Evolutionary conservation across 192 early-diverging fungal species (phyloP), one percentile per base, ranked within the genome.

Genomic region (Podila epigama): DNA sequence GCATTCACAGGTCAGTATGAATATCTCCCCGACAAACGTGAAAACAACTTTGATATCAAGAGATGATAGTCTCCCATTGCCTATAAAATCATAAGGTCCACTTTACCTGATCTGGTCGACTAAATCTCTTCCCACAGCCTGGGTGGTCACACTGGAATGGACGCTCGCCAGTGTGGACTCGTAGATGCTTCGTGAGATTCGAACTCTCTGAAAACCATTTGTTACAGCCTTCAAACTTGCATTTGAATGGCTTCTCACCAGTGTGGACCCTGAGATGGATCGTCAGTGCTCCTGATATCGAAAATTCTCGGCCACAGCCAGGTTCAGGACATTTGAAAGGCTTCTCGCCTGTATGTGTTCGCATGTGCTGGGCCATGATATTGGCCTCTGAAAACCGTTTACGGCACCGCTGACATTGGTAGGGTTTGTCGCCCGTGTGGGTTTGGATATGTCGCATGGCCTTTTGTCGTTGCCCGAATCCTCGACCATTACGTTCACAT

Each of bases 371-470:
- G 52, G 88, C 85, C 92, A 95, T 91, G 55, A 91, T 89, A 58
- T 87, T 88, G 4, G 86, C 79, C 75, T 95, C 94, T 34, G 91
- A 91, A 69, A 96, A 96, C 15, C 91, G 82, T 56, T 84, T 88
- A 16, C 65, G 69, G 63, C 87, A 88, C 48, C 71, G 56, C 39
- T 82, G 81, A 20, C 87, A 88, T 15, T 60, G 51, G 39, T 82
- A 88, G 16, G 87, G 87, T 36, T 81, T 85, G 51, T 87, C 87
- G 4, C 87, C 86, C 13, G 91, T 88, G 63, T 93, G 94, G 33
- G 92, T 94, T 62, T 94, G 93, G 22, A 95, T 90, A 73, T 96
- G 95, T 31, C 94, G 75, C 85, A 93, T 86, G 32, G 87, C 82
- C 60, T 90, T 88, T 56, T 88, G 87, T 36, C 84, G 63, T 59